phyloP scores from a whole-genome alignment of 495 filamentous ascomycete species.

The Xylaria flabelliformis region DNA sequence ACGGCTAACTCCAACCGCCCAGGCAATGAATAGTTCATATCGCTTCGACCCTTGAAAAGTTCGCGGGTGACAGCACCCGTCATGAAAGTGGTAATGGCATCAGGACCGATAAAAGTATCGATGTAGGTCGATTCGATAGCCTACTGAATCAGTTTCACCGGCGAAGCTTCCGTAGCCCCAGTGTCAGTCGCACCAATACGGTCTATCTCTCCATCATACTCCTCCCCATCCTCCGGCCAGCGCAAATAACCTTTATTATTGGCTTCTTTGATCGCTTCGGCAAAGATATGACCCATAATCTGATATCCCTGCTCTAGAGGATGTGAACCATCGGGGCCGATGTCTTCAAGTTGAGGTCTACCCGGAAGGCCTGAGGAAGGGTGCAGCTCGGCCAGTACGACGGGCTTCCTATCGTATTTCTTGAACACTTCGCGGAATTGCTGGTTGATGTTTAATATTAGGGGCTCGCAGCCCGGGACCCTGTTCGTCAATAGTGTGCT shows the following conservation, averaged over 20 bases:
- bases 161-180: not conserved
- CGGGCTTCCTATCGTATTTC: conserved; percentile 37
- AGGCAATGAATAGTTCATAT: not conserved
- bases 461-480: conserved; percentile 43
- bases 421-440: conserved; percentile 40
- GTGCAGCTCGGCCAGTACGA: conserved; percentile 40
- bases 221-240: conserved; percentile 40
- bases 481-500: conserved; percentile 43
- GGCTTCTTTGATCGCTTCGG: conserved; percentile 43
- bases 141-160: not conserved
- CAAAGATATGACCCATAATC: conserved; percentile 52
- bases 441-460: conserved; percentile 43
- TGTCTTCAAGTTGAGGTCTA: conserved; percentile 32
- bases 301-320: conserved; percentile 52
- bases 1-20: conserved; percentile 3
- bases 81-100: not conserved
- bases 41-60: not conserved
- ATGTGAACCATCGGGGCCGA: conserved; percentile 43
- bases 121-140: too few species aligned
- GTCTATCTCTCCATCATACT: conserved; percentile 37
- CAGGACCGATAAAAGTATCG: not conserved
- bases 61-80: not conserved
- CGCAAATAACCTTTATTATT: conserved; percentile 44
- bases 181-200: conserved; percentile 26
- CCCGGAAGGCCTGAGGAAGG: conserved; percentile 36